Base-by-base conservation (phyloP, 1,284 basidiomycete species). In the Marasmius tenuissimus region DNA sequence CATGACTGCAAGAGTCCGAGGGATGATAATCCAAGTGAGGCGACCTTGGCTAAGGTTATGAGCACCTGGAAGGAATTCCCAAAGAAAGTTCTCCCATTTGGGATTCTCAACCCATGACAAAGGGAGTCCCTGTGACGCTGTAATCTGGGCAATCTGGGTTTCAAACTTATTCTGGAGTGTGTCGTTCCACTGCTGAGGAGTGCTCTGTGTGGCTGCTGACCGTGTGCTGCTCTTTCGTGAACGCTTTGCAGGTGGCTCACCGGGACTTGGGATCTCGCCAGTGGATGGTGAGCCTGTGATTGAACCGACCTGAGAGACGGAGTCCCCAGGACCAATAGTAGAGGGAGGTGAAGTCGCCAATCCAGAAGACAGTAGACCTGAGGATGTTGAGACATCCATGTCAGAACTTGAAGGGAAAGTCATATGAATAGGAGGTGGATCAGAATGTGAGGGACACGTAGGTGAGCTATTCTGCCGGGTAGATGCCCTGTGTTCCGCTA, bases 81-180 rank as follows among this genome's bases (percentile, higher is more conserved):
- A 60, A 53, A 61, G 58, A 50, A 76, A 69, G 10, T 39, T 16
- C 18, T 65, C n/a, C 63, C 67, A 71, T 38, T 70, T 68, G 1
- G 68, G 67, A 60, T 76, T 74, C 16, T 77, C 69, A 40, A 76
- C 68, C 74, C 73, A 76, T 9, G 66, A 66, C 11, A 75, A 62
- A 22, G 74, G 65, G 22, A 74, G 65, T 0, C 68, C 69, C 20
- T 64, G 65, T 3, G 74, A 71, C 20, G 70, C 71, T 27, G 75
- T 76, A 9, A 75, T 38, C 16, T 67, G 60, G 6, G 64, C 63
- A 58, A 74, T 51, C 4, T 18, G 22, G 12, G 22, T 37, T 22
- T 72, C 69, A 62, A 72, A 72, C 57, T 63, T 5, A 62, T 63
- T 35, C 61, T 71, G 65, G 3, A 16, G 14, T 8, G 47, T 10